phyloP scores from a whole-genome alignment of 495 filamentous ascomycete genomes.

The Penicillium diatomitis region DNA sequence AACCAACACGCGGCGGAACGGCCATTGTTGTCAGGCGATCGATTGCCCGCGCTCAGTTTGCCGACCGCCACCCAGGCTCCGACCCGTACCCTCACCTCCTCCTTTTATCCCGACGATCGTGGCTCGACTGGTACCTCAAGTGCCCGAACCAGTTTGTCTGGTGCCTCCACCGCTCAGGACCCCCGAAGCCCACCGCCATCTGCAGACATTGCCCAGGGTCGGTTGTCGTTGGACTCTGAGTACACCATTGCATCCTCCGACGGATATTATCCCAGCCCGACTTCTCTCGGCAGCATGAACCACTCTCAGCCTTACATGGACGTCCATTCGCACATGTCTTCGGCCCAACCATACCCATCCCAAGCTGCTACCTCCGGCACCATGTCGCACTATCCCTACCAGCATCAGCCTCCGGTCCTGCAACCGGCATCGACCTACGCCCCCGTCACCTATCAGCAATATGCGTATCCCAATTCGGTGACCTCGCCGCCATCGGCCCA shows the following conservation, averaged over 20 bases:
- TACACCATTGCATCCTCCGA: conserved; percentile 26
- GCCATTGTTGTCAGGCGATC: conserved; percentile 62
- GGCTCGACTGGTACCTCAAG: conserved; percentile 18
- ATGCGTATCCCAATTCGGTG: conserved; percentile 65
- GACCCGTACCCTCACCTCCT: conserved; percentile 28
- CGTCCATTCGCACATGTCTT: conserved; percentile 74
- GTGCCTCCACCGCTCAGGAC: conserved; percentile 24
- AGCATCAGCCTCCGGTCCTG: conserved; percentile 69
- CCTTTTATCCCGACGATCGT: conserved; percentile 27
- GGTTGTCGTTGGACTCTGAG: conserved; percentile 34
- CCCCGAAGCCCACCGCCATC: conserved; percentile 26
- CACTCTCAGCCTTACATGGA: conserved; percentile 75
- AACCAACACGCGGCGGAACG: conserved; percentile 62
- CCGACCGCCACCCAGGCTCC: conserved; percentile 52
- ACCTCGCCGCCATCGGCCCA: conserved; percentile 63
- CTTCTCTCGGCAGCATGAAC: conserved; percentile 69
- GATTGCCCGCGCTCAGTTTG: conserved; percentile 66
- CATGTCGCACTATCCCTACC: conserved; percentile 60
- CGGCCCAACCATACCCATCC: conserved; percentile 67
- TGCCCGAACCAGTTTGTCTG: conserved; percentile 32
- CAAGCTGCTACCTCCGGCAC: conserved; percentile 72
- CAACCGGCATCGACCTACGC: conserved; percentile 75
- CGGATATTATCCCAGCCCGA: conserved; percentile 30
- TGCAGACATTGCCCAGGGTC: conserved; percentile 30
- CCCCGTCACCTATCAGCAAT: conserved; percentile 57